Evolutionary conservation across 306 rosid species (phyloP).

Genomic region (Citrullus amarus): DNA sequence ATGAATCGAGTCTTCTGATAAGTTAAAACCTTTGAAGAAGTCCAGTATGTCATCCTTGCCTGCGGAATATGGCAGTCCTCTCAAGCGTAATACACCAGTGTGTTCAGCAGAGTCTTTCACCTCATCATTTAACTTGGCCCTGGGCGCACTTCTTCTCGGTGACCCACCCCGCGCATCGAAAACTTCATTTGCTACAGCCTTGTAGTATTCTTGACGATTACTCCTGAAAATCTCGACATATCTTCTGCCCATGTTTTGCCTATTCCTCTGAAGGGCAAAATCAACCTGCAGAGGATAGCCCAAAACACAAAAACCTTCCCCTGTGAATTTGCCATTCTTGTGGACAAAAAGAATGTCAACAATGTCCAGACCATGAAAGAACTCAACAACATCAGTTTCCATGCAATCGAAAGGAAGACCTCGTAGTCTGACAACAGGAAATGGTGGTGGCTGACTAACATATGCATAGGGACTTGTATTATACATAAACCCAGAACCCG

Average conservation of each 20-base stretch:
- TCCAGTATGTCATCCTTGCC: slow-evolving; percentile 75
- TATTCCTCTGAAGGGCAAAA: slow-evolving; percentile 79
- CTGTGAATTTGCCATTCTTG: slow-evolving; percentile 68
- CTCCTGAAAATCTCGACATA: slow-evolving; percentile 91
- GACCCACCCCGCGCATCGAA: slow-evolving; percentile 59
- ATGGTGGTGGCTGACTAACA: slow-evolving; percentile 69
- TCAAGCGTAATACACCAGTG: slow-evolving; percentile 67
- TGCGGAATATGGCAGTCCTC: slow-evolving; percentile 89
- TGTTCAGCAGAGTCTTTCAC: slow-evolving; percentile 83
- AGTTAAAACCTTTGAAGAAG: slow-evolving; percentile 52
- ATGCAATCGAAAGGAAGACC: slow-evolving; percentile 91
- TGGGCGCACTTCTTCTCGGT: slow-evolving; percentile 50
- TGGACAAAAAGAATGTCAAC: slow-evolving; percentile 84
- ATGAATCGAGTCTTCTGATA: slow-evolving; percentile 51
- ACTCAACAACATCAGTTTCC: slow-evolving; percentile 84
- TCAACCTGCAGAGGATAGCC: slow-evolving; percentile 93
- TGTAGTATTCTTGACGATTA: slow-evolving; percentile 92
- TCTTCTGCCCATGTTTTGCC: slow-evolving; percentile 86
- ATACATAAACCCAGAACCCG: slow-evolving; percentile 66
- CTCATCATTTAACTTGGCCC: slow-evolving; percentile 64
- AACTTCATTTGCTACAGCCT: slow-evolving; percentile 78
- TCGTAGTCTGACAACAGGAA: slow-evolving; percentile 78
- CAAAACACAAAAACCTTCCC: slow-evolving; percentile 86
- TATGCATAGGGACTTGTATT: slow-evolving; percentile 72
- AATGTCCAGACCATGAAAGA: slow-evolving; percentile 84